Percentiles rank a stretch among this genome's conserved stretches.
phyloP scores from a whole-genome alignment of 495 filamentous ascomycete species.

The Trichoderma parareesei region DNA sequence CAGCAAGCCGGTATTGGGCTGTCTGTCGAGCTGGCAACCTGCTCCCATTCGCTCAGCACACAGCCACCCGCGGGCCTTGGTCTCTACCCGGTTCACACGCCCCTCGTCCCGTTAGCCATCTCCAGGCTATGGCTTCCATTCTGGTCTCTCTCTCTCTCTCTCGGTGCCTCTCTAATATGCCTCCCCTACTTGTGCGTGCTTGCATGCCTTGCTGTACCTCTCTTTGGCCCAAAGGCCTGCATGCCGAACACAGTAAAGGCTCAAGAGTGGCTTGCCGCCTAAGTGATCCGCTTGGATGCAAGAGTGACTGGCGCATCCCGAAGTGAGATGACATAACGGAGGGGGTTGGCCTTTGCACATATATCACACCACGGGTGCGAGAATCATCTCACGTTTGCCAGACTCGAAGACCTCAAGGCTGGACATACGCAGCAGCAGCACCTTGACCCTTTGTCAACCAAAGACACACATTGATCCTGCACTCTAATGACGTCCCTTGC shows the following conservation, averaged over 20 bases:
- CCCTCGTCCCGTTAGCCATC: neutral
- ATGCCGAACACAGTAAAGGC: conserved; percentile 9
- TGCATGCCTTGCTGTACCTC: conserved; percentile 9
- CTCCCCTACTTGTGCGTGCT: neutral
- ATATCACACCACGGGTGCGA: conserved; percentile 9
- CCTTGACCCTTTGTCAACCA: neutral
- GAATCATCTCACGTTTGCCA: neutral
- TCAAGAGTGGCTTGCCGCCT: conserved; percentile 8
- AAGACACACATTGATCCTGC: neutral
- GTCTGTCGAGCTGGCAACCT: neutral
- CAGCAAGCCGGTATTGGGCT: conserved; percentile 7
- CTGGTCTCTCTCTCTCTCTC: neutral
- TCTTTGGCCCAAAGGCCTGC: conserved; percentile 3
- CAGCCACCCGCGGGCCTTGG: neutral
- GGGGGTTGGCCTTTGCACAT: conserved; percentile 4
- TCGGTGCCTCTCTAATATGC: neutral
- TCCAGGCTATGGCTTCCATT: neutral
- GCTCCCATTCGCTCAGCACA: neutral
- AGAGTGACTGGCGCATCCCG: conserved; percentile 7
- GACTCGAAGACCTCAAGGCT: conserved; percentile 1
- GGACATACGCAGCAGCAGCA: neutral
- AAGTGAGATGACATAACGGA: conserved; percentile 10
- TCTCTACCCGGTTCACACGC: conserved; percentile 6
- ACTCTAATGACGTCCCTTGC: neutral
- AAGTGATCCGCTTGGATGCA: conserved; percentile 2